Evolutionary conservation across 2,329 filamentous ascomycete species (phyloP).

Genomic region (Ascochyta lentis): DNA sequence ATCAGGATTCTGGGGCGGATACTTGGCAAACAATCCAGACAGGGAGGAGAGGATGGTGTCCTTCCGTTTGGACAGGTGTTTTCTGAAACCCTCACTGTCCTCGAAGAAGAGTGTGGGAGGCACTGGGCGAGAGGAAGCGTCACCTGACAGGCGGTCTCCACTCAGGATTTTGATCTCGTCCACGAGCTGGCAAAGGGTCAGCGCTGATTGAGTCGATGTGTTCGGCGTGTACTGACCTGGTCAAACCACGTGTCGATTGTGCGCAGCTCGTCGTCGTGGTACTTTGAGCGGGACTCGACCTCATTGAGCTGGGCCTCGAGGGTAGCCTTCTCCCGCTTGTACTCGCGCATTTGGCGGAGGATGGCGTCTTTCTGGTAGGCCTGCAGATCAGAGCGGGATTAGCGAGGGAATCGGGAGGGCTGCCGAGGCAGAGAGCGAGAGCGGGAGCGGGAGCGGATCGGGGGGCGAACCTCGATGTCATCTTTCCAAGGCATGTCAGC

Average conservation of each 20-base stretch:
- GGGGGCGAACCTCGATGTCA: constrained; percentile 73
- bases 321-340: constrained; percentile 86
- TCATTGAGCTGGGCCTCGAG: constrained; percentile 83
- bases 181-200: constrained; percentile 50
- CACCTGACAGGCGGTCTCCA: constrained; percentile 41
- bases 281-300: constrained; percentile 74
- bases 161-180: constrained; percentile 57
- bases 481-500: constrained; percentile 74
- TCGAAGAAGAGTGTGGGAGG: constrained; percentile 63
- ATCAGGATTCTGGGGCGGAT: constrained; percentile 66
- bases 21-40: constrained; percentile 67
- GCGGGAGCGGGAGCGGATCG: constrained; percentile 20
- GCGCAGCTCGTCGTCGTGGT: constrained; percentile 92
- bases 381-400: constrained; percentile 57
- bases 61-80: constrained; percentile 78
- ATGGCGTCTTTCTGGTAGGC: constrained; percentile 96
- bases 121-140: constrained; percentile 47
- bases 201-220: constrained; percentile 16
- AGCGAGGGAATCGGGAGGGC: constrained; percentile 36
- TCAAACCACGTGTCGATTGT: constrained; percentile 92
- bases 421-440: constrained; percentile 26
- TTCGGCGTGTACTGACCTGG: constrained; percentile 68
- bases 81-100: constrained; percentile 70
- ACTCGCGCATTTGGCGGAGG: constrained; percentile 96
- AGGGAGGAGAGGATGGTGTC: constrained; percentile 78